phyloP scores from a whole-genome alignment of 1,284 basidiomycete genomes.

The Sporisorium graminicola region DNA sequence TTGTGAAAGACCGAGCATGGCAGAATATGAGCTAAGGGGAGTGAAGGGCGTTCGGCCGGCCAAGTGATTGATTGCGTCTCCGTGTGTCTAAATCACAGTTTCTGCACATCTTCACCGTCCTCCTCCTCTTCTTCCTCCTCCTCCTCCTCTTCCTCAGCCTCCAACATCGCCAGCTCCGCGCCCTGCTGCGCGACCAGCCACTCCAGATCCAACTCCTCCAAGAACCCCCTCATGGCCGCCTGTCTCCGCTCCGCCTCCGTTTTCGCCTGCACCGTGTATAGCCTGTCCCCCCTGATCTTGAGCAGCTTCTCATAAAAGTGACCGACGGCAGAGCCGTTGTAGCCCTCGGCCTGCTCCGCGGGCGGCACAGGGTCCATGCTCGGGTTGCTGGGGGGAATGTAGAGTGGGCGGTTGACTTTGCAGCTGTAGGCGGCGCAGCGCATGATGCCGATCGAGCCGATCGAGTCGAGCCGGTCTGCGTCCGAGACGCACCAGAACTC shows the following conservation, averaged over 20 bases:
- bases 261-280: slow-evolving; percentile 77
- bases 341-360: slow-evolving; percentile 63
- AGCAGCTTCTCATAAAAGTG: slow-evolving; percentile 85
- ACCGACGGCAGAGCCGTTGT: slow-evolving; percentile 77
- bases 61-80: background rate
- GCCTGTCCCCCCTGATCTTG: slow-evolving; percentile 38
- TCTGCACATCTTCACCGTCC: background rate
- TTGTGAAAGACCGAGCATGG: background rate
- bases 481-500: slow-evolving; percentile 93
- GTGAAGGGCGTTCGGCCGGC: too few relatives aligned
- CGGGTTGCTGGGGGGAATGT: slow-evolving; percentile 71
- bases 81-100: background rate
- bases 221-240: slow-evolving; percentile 71
- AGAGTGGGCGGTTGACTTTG: slow-evolving; percentile 77
- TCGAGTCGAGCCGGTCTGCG: slow-evolving; percentile 89
- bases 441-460: slow-evolving; percentile 89
- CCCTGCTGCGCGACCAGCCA: slow-evolving; percentile 59
- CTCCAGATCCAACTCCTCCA: slow-evolving; percentile 58
- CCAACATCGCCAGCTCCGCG: slow-evolving; percentile 36
- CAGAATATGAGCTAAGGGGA: too few relatives aligned
- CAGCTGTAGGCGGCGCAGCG: slow-evolving; percentile 86
- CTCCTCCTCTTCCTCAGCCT: slow-evolving; percentile 4
- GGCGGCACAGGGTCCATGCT: slow-evolving; percentile 40
- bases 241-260: slow-evolving; percentile 81
- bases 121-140: slow-evolving; percentile 10